phyloP scores from a whole-genome alignment of 371 early-diverging fungal species.

The Mucor mucedo region DNA sequence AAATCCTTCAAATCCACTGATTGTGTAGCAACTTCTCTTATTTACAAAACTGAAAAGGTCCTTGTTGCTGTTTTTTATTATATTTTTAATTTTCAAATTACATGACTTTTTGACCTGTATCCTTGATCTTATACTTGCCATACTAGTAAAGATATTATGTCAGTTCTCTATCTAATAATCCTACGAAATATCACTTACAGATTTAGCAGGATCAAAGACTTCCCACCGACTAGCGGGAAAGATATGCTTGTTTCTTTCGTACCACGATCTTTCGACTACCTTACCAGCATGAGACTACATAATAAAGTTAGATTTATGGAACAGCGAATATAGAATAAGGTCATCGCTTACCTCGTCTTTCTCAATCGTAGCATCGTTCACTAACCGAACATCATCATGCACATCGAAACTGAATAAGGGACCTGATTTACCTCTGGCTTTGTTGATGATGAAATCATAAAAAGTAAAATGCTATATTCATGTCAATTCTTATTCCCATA shows the following conservation, averaged over 20 bases:
- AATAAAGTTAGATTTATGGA: background rate
- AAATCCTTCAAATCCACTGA: no score
- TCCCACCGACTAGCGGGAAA: constrained; percentile 97
- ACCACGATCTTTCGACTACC: constrained; percentile 92
- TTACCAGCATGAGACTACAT: constrained; percentile 93
- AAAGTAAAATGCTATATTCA: constrained; percentile 83
- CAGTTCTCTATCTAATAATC: background rate
- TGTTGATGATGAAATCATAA: constrained; percentile 96
- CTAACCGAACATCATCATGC: constrained; percentile 90
- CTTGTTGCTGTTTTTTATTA: no score
- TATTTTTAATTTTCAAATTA: background rate
- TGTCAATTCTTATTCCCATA: background rate
- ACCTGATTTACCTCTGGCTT: constrained; percentile 95
- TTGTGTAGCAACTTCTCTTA: no score
- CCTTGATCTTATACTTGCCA: constrained; percentile 68
- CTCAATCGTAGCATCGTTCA: constrained; percentile 86
- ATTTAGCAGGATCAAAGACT: constrained; percentile 88
- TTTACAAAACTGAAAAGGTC: no score
- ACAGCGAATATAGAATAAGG: no score
- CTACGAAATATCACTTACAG: constrained; percentile 39
- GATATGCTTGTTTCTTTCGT: constrained; percentile 96
- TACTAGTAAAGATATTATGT: constrained; percentile 52
- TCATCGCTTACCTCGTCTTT: constrained; percentile 72
- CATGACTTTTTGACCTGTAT: background rate
- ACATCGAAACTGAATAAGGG: constrained; percentile 94